Base-by-base conservation (phyloP, 257 asterid genomes). In the Fraxinus americana region DNA sequence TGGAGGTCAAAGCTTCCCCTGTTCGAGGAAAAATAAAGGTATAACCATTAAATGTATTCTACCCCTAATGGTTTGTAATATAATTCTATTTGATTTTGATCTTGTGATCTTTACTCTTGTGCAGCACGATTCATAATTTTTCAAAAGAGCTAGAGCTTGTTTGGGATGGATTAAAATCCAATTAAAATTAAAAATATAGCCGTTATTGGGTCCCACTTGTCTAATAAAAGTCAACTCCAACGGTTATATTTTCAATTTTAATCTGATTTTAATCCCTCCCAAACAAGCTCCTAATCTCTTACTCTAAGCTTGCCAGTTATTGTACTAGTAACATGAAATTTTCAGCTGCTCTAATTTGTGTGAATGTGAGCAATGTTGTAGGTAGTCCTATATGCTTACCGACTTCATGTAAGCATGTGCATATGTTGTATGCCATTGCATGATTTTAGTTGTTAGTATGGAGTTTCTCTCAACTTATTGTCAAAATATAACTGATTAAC, bases 21-120 rank as follows among this genome's bases (percentile, higher is more conserved):
- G 89, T 93, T 67, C 89, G 88, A 65, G 99, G 98, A 69, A 92
- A 86, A 85, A 90, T 96, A 81, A 96, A 92, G 98, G 99, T 90
- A 59, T 65, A 78, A 13, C 29, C 67, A 41, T 9, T 74, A 70
- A 79, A 78, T 75, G 4, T 27, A 21, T 23, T 61, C 34, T 61
- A 63, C 69, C 30, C n/a, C 63, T 39, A 14, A 19, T 25, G 61
- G 17, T 54, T 71, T 63, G 36, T 23, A 4, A 25, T 25, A 8
- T 25, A 63, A 63, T 12, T 63, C 29, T 11, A 27, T 63, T 63
- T 11, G 12, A 63, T 12, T 8, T 63, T 74, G 23, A 36, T 57
- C 39, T 38, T 43, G 70, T 9, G 14, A 2, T 50, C 41, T 35
- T 59, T 45, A 72, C 67, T 72, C 35, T 16, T 19, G 34, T 70